phyloP scores from a whole-genome alignment of 495 filamentous ascomycete genomes.

The Xylaria flabelliformis region DNA sequence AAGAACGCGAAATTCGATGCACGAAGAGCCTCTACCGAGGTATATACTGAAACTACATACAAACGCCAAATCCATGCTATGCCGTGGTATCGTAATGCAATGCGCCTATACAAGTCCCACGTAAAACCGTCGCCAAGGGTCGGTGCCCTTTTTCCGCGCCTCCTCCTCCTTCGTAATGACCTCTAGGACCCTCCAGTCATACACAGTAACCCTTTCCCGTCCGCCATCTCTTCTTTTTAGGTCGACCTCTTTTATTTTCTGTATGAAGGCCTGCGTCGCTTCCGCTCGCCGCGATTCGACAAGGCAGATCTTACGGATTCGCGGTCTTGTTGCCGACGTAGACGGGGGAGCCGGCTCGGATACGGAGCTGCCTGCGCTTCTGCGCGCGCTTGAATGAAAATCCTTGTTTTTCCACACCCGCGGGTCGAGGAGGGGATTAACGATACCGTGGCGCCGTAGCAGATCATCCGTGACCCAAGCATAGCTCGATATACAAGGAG shows the following conservation, averaged over 20 bases:
- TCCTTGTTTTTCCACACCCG: constrained; percentile 37
- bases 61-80: constrained; percentile 1
- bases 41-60: neutral
- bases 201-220: constrained; percentile 51
- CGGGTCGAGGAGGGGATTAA: constrained; percentile 41
- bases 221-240: constrained; percentile 44
- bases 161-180: constrained; percentile 50
- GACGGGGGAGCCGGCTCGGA: constrained; percentile 38
- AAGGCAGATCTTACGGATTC: constrained; percentile 49
- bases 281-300: constrained; percentile 50
- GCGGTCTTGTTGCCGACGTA: constrained; percentile 20
- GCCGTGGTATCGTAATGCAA: constrained; percentile 28
- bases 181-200: constrained; percentile 59
- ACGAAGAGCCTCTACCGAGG: neutral
- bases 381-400: constrained; percentile 15
- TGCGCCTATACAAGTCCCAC: constrained; percentile 37
- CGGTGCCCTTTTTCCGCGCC: constrained; percentile 21
- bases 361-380: neutral
- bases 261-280: constrained; percentile 49
- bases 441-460: constrained; percentile 48
- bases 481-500: constrained; percentile 51
- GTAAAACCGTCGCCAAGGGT: constrained; percentile 38
- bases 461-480: constrained; percentile 53
- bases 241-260: constrained; percentile 40
- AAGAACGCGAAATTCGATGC: neutral